Percentiles rank a stretch among this genome's conserved stretches.
These are phyloP conservation scores for Salix arbutifolia DNA, from an alignment of 345 rosid species.

Conservation along the genomic window DNA sequence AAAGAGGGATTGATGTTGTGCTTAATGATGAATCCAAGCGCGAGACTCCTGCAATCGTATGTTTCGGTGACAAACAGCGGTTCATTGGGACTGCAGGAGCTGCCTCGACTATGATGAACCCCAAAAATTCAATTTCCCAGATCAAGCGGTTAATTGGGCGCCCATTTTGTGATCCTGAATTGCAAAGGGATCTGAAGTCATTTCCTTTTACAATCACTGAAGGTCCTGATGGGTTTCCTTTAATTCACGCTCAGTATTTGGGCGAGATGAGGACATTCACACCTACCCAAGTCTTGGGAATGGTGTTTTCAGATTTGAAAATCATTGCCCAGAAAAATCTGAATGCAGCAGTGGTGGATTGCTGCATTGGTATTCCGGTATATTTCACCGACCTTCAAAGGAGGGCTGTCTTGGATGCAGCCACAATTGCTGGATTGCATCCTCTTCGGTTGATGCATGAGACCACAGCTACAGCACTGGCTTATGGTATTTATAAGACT, in stretches of 20 bases:
- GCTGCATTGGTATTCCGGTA: constrained; percentile 92
- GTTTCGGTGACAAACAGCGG: constrained; percentile 95
- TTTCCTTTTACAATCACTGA: constrained; percentile 66
- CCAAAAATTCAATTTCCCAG: constrained; percentile 86
- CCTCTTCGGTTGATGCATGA: constrained; percentile 86
- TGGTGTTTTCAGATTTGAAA: constrained; percentile 80
- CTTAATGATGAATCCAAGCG: constrained; percentile 98
- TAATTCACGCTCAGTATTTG: constrained; percentile 76
- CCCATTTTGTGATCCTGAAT: constrained; percentile 77
- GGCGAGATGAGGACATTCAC: constrained; percentile 80
- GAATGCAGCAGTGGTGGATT: constrained; percentile 83
- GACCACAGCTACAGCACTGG: constrained; percentile 92
- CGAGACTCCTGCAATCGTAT: constrained; percentile 89
- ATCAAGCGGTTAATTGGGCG: constrained; percentile 81
- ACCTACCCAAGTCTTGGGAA: constrained; percentile 89
- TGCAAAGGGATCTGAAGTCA: constrained; percentile 78
- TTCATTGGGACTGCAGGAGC: constrained; percentile 98
- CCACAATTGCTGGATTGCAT: constrained; percentile 85
- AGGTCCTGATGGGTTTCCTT: constrained; percentile 85
- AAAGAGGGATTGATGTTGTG: constrained; percentile 96
- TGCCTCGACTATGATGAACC: constrained; percentile 92
- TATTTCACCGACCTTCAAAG: constrained; percentile 90
- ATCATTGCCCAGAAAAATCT: constrained; percentile 80
- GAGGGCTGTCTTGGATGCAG: constrained; percentile 92
- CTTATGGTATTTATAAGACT: constrained; percentile 94